A percentile compares a stretch with the other conserved stretches of the same genome.
These are phyloP conservation scores for Rubus idaeus DNA, from an alignment of 306 rosid genomes.

Conservation along the genomic window DNA sequence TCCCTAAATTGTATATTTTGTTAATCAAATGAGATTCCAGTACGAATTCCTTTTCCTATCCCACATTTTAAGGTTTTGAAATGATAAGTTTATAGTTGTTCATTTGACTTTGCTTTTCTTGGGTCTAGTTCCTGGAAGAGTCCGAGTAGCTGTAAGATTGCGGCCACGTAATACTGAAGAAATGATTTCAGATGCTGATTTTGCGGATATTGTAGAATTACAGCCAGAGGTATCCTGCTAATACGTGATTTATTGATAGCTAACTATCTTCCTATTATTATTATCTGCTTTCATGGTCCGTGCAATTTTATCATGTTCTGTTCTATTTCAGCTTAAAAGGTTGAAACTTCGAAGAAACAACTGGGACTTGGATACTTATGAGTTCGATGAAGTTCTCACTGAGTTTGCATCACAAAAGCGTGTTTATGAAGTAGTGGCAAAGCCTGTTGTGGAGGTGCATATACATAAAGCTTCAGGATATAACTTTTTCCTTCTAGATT, in stretches of 20 bases:
- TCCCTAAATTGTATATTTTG: neutral
- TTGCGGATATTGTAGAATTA: constrained; percentile 92
- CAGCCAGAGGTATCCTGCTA: constrained; percentile 79
- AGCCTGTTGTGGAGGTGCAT: constrained; percentile 98
- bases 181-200: constrained; percentile 77
- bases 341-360: constrained; percentile 93
- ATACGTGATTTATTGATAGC: constrained; percentile 15
- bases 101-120: constrained; percentile 16
- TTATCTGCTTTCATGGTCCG: neutral
- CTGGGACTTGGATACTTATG: constrained; percentile 97
- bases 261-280: neutral
- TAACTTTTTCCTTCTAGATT: neutral
- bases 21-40: neutral
- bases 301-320: constrained; percentile 5
- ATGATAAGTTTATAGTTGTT: constrained; percentile 20
- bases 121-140: constrained; percentile 91
- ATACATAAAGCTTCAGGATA: constrained; percentile 22
- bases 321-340: constrained; percentile 81
- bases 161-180: constrained; percentile 86
- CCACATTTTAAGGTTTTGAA: neutral
- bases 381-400: constrained; percentile 96
- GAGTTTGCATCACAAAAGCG: constrained; percentile 98
- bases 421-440: constrained; percentile 95
- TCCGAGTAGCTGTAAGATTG: constrained; percentile 92
- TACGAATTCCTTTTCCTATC: neutral